Percentiles rank a stretch among this genome's conserved stretches.
Evolutionary conservation across 345 rosid genomes (phyloP).

Genomic region (Brassica nigra): DNA sequence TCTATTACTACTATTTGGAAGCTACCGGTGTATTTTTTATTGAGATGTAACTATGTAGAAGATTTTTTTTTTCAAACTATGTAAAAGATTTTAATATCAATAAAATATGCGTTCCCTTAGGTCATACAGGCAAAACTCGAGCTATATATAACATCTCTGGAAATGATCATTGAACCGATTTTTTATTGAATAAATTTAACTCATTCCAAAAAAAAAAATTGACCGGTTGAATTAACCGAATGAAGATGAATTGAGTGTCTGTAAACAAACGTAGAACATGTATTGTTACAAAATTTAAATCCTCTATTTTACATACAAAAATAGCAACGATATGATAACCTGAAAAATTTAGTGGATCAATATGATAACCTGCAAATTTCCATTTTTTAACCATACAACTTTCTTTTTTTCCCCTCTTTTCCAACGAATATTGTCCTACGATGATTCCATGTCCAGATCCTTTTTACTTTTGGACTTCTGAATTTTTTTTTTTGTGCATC

Average conservation of each 20-base stretch:
- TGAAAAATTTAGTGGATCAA: neutral
- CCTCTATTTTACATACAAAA: neutral
- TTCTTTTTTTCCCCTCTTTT: conserved; percentile 1
- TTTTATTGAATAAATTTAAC: neutral
- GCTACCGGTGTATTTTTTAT: neutral
- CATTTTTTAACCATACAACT: conserved; percentile 9
- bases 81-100: neutral
- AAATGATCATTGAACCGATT: neutral
- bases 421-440: conserved; percentile 21
- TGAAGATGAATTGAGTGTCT: neutral
- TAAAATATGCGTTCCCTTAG: neutral
- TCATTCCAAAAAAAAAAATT: neutral
- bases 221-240: neutral
- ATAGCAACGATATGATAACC: neutral
- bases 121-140: neutral
- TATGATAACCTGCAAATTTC: conserved; percentile 2
- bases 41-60: neutral
- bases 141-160: neutral
- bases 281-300: neutral
- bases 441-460: neutral
- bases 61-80: neutral
- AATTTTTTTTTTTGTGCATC: neutral
- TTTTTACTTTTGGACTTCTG: conserved; percentile 23
- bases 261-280: neutral
- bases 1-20: neutral